Evolutionary conservation across 1,284 basidiomycete genomes (phyloP).

Genomic region (Moniliella sp.): DNA sequence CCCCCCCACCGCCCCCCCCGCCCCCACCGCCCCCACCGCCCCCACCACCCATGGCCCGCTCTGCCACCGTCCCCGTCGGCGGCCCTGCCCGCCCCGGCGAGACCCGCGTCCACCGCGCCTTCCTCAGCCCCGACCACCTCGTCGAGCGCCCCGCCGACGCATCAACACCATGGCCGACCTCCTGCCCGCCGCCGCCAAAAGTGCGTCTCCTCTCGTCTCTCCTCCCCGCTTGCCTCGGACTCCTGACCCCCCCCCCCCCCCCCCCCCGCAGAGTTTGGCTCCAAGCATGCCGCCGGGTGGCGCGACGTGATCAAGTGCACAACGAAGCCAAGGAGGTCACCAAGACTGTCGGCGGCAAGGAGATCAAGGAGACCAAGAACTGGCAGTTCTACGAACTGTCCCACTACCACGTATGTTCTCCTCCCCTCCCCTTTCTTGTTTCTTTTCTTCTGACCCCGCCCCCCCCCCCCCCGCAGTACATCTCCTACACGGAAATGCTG

Average conservation of each 20-base stretch:
- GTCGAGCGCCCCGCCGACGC: slow-evolving; percentile 52
- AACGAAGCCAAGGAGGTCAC: slow-evolving; percentile 74
- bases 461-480: no score
- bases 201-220: slow-evolving; percentile 5
- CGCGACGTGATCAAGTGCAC: slow-evolving; percentile 53
- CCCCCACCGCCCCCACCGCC: no score
- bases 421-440: no score
- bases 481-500: slow-evolving; percentile 24
- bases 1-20: no score
- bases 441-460: no score
- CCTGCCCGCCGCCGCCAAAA: slow-evolving; percentile 50
- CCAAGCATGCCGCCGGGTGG: slow-evolving; percentile 41
- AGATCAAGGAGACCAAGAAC: slow-evolving; percentile 54
- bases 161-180: slow-evolving; percentile 65
- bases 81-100: slow-evolving; percentile 37
- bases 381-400: slow-evolving; percentile 86
- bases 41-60: no score
- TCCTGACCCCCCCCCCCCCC: no score
- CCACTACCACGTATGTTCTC: no score
- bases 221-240: background rate
- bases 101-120: slow-evolving; percentile 48
- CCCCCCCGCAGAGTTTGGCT: slow-evolving; percentile 17
- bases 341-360: slow-evolving; percentile 47
- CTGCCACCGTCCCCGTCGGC: slow-evolving; percentile 5
- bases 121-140: slow-evolving; percentile 47